These are phyloP conservation scores for Thermochaetoides thermophila DNA, from an alignment of 495 filamentous ascomycete genomes.

Conservation along the genomic window DNA sequence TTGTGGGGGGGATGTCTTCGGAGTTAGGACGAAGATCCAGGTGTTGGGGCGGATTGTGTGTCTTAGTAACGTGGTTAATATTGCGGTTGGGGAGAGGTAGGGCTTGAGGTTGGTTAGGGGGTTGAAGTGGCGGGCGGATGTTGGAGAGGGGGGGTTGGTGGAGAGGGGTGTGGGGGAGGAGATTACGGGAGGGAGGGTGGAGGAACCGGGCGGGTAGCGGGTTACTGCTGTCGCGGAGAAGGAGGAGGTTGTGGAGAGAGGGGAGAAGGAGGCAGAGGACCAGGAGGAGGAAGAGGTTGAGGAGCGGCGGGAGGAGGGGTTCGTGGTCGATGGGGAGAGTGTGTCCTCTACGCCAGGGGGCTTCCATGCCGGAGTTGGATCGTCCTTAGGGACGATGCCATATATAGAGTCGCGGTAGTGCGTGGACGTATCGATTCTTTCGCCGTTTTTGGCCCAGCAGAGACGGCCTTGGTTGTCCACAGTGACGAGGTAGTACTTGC, in stretches of 20 bases:
- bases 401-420: conserved; percentile 64
- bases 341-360: conserved; percentile 11
- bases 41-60: conserved; percentile 60
- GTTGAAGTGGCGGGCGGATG: conserved; percentile 38
- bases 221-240: too few relatives aligned
- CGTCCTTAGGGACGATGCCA: conserved; percentile 56
- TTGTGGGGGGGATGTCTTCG: conserved; percentile 72
- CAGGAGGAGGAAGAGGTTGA: conserved; percentile 8
- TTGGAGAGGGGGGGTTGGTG: conserved; percentile 37
- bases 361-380: conserved; percentile 38
- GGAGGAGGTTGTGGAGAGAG: conserved; percentile 6
- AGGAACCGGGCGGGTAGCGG: too few relatives aligned
- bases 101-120: conserved; percentile 42
- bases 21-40: conserved; percentile 89
- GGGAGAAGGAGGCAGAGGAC: conserved; percentile 1
- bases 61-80: conserved; percentile 58
- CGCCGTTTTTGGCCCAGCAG: conserved; percentile 67
- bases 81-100: conserved; percentile 51
- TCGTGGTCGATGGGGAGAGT: conserved; percentile 6
- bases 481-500: conserved; percentile 55
- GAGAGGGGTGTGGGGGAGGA: conserved; percentile 17
- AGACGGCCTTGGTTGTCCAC: conserved; percentile 53
- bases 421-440: conserved; percentile 58
- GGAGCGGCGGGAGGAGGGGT: neutral
- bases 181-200: too few relatives aligned